Conservation (phyloP, 2,329 filamentous ascomycete species). For the Epichloe brachyelytri region DNA sequence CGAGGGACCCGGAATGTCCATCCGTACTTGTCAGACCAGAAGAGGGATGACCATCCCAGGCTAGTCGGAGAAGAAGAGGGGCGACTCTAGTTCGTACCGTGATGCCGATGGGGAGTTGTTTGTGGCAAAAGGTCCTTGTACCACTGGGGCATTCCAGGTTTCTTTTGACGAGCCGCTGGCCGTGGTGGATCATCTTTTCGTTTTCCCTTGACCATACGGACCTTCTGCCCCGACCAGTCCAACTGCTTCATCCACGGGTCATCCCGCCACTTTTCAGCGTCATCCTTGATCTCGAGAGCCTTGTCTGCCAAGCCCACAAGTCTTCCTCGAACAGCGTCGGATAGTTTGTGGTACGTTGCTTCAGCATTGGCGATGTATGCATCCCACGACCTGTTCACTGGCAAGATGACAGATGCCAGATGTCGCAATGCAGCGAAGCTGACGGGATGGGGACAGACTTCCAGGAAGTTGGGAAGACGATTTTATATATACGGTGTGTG, state of each 20-base stretch:
- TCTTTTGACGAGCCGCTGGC: slow-evolving; percentile 75
- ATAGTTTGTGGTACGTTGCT: slow-evolving; percentile 65
- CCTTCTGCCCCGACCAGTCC: slow-evolving; percentile 89
- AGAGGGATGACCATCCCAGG: slow-evolving; percentile 84
- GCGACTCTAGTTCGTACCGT: slow-evolving; percentile 81
- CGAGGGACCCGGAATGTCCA: slow-evolving; percentile 78
- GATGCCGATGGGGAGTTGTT: slow-evolving; percentile 56
- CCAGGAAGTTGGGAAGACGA: slow-evolving; percentile 79
- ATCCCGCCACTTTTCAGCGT: slow-evolving; percentile 54
- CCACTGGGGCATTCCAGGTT: slow-evolving; percentile 89
- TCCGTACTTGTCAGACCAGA: slow-evolving; percentile 87
- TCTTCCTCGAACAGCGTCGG: slow-evolving; percentile 64
- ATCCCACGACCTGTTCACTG: slow-evolving; percentile 80
- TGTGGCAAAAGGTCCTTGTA: slow-evolving; percentile 75
- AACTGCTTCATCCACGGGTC: slow-evolving; percentile 91
- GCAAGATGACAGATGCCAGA: slow-evolving; percentile 84
- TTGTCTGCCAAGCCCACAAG: slow-evolving; percentile 62
- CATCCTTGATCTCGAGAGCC: slow-evolving; percentile 60
- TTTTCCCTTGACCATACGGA: slow-evolving; percentile 84
- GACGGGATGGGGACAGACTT: slow-evolving; percentile 89
- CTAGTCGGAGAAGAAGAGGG: slow-evolving; percentile 67
- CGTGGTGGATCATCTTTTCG: slow-evolving; percentile 71
- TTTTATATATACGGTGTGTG: slow-evolving; percentile 87
- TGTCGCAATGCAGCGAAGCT: slow-evolving; percentile 91
- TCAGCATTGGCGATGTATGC: slow-evolving; percentile 75